These are phyloP conservation scores for Botrytis elliptica DNA, from an alignment of 2,329 filamentous ascomycete species.

Conservation along the genomic window DNA sequence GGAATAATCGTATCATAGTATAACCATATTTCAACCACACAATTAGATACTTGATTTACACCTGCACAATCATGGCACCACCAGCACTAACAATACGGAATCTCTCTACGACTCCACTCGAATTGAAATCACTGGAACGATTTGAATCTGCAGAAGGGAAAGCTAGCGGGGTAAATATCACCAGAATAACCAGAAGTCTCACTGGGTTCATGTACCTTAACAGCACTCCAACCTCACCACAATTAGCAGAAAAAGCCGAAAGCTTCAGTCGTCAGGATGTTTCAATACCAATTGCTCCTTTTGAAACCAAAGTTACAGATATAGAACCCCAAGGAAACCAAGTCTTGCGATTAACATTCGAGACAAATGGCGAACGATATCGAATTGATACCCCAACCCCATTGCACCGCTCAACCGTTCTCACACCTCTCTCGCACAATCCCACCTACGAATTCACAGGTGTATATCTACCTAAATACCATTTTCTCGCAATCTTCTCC, in stretches of 20 bases:
- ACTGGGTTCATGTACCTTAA: conserved; percentile 48
- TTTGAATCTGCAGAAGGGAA: conserved; percentile 53
- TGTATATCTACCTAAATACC: conserved; percentile 59
- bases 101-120: conserved; percentile 69
- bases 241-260: conserved; percentile 52
- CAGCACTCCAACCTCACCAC: conserved; percentile 37
- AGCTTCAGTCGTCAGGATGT: conserved; percentile 62
- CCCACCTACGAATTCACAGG: conserved; percentile 60
- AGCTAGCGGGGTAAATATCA: conserved; percentile 31
- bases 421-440: conserved; percentile 55
- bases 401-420: conserved; percentile 56
- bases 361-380: conserved; percentile 63
- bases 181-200: conserved; percentile 48
- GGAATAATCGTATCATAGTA: not conserved
- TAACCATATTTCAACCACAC: not conserved
- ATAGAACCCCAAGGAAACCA: conserved; percentile 61
- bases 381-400: conserved; percentile 70
- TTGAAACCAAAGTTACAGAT: conserved; percentile 62
- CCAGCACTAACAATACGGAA: conserved; percentile 72
- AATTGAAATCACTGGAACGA: conserved; percentile 71
- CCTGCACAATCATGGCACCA: conserved; percentile 28
- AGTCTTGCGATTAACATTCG: conserved; percentile 72
- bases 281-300: conserved; percentile 64
- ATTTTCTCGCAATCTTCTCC: conserved; percentile 64
- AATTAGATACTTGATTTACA: not conserved